Base-by-base conservation (phyloP, 2,329 filamentous ascomycete genomes). In the Verticillium zaregamsianum region DNA sequence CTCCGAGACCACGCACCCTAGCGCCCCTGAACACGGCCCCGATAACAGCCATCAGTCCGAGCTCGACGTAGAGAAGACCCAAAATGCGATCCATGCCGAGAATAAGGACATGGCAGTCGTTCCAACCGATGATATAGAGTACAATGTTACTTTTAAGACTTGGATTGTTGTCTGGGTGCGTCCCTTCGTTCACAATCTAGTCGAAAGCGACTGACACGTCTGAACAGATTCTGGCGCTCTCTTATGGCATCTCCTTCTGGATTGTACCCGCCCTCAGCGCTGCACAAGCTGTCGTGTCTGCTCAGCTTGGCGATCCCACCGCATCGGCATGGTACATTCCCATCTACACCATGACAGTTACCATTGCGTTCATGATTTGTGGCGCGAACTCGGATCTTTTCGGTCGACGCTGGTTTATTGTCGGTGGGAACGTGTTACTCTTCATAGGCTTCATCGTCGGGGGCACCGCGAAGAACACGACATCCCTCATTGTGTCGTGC, bases 311-410 rank as follows among this genome's bases (percentile, higher is more conserved):
- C n/a, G 71, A 75, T 63, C 63, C 70, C 8, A 68, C 66, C 2
- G 69, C 70, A 32, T 65, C 68, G 8, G 67, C 72, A 11, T 77
- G 72, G 70, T 77, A 73, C 64, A 64, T 76, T 37, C 69, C 74
- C 1, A 67, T 74, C 14, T 77, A 74, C 62, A 77, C 74, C 4
- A 74, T 79, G 64, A 74, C 76, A 0, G 74, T 77, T 6, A 78
- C 75, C 2, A 74, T 77, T 64, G 72, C 71, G 2, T 79, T 79
- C 63, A 75, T 77, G 70, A 70, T 76, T 35, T 75, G 68, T 55
- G 72, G 73, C 66, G 70, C 79, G 6, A 81, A 81, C 67, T 79
- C 77, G 12, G 79, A 82, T 67, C 69, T 81, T 14, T 74, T 82
- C 23, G 79, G 80, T 15, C 75, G 80, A 61, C 72, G 78, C 35